These are phyloP conservation scores for Cladorrhinum sp. DNA, from an alignment of 2,329 filamentous ascomycete genomes.

Conservation along the genomic window DNA sequence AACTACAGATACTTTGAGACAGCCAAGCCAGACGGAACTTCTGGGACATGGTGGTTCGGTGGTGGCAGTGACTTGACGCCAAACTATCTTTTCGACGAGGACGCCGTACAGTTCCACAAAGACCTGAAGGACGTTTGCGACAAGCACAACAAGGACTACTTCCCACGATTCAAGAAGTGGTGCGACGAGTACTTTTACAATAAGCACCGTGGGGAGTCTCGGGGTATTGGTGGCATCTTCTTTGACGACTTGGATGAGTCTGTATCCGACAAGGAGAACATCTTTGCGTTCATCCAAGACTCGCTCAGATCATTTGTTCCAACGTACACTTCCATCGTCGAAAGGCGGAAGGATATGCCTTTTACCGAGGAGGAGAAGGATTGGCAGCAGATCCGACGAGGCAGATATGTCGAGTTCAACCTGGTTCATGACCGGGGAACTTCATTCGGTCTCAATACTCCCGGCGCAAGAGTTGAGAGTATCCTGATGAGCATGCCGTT, in stretches of 20 bases:
- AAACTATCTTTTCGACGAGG: slow-evolving; percentile 92
- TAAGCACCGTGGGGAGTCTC: slow-evolving; percentile 81
- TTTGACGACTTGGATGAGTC: slow-evolving; percentile 93
- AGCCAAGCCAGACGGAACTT: slow-evolving; percentile 74
- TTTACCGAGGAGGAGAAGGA: slow-evolving; percentile 83
- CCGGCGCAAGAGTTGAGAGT: slow-evolving; percentile 87
- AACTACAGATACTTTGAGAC: slow-evolving; percentile 99
- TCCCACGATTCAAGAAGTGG: slow-evolving; percentile 94
- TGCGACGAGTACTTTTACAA: slow-evolving; percentile 97
- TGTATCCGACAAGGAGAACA: slow-evolving; percentile 81
- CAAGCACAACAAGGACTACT: slow-evolving; percentile 87
- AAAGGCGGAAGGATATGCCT: slow-evolving; percentile 86
- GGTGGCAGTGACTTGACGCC: slow-evolving; percentile 93
- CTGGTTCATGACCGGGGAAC: slow-evolving; percentile 95
- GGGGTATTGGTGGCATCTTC: slow-evolving; percentile 94
- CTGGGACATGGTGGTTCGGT: slow-evolving; percentile 96
- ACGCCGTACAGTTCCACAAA: slow-evolving; percentile 94
- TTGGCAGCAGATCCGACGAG: slow-evolving; percentile 92
- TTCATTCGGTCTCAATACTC: slow-evolving; percentile 88
- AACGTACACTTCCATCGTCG: slow-evolving; percentile 84
- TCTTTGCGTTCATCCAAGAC: slow-evolving; percentile 86
- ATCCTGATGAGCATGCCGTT: slow-evolving; percentile 96
- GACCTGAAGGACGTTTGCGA: slow-evolving; percentile 92
- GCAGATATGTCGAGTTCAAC: slow-evolving; percentile 98
- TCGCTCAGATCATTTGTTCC: slow-evolving; percentile 85